Evolutionary conservation across 805 yeast species (phyloP).

Genomic region (Ogataea henricii): DNA sequence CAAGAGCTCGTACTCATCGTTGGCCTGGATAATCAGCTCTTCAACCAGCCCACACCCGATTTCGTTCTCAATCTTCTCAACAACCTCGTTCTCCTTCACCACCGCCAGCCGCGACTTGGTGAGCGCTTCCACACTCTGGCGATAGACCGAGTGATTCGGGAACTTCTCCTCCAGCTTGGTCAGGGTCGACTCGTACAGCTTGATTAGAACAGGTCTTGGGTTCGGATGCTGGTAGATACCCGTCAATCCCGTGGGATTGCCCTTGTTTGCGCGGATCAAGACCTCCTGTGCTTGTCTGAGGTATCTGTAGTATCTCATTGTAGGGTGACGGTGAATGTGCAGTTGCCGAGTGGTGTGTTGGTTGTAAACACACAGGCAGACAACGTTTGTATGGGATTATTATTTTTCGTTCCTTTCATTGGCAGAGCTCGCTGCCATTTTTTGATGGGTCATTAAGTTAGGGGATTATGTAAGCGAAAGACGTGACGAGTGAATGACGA

Average conservation of each 20-base stretch:
- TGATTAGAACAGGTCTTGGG: conserved; percentile 76
- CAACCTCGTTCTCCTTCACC: conserved; percentile 62
- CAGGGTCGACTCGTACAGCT: conserved; percentile 72
- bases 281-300: conserved; percentile 46
- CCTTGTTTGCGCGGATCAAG: conserved; percentile 58
- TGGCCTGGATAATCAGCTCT: conserved; percentile 79
- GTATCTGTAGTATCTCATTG: conserved; percentile 38
- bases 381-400: no score
- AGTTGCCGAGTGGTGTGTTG: not conserved
- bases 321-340: no score
- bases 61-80: conserved; percentile 65
- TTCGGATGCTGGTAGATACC: conserved; percentile 79
- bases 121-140: conserved; percentile 70
- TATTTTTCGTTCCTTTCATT: conserved; percentile 4
- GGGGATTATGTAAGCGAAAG: not conserved
- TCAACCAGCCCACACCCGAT: conserved; percentile 85
- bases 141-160: conserved; percentile 74
- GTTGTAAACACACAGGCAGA: no score
- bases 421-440: not conserved
- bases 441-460: not conserved
- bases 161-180: conserved; percentile 56
- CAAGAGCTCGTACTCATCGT: conserved; percentile 73
- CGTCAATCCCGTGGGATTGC: conserved; percentile 79
- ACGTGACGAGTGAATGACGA: not conserved
- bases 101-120: conserved; percentile 68